These are phyloP conservation scores for Neurospora sp. DNA, from an alignment of 495 filamentous ascomycete species.

Conservation along the genomic window DNA sequence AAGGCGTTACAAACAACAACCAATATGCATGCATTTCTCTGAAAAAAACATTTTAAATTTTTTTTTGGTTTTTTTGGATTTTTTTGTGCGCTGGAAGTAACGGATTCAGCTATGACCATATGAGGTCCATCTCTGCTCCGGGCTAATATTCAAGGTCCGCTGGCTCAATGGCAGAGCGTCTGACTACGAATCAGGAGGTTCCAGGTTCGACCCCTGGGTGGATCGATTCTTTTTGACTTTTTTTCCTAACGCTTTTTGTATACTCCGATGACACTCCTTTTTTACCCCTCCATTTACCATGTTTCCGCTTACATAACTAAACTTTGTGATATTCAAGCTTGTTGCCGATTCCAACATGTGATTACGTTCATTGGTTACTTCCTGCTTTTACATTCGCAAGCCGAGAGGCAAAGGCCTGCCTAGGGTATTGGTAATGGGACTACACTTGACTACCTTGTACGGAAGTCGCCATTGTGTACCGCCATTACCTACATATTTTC, in stretches of 20 bases:
- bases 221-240: neutral
- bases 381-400: too few species aligned
- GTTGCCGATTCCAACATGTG: neutral
- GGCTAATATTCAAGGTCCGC: neutral
- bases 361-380: too few species aligned
- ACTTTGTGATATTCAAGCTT: neutral
- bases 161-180: neutral
- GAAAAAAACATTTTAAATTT: too few species aligned
- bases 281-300: neutral
- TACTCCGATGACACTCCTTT: neutral
- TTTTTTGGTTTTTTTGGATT: neutral
- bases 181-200: neutral
- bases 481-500: too few species aligned
- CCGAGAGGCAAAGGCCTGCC: too few species aligned
- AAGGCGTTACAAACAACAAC: neutral
- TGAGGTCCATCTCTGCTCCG: neutral
- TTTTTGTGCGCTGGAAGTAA: neutral
- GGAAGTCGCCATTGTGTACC: too few species aligned
- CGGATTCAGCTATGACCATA: neutral
- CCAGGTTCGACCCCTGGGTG: neutral
- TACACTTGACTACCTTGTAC: too few species aligned
- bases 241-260: neutral
- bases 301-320: neutral
- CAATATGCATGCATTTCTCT: neutral
- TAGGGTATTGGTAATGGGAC: too few species aligned